These are phyloP conservation scores for Deuterostichococcus epilithicus DNA, from an alignment of 139 green algal genomes.

Conservation along the genomic window DNA sequence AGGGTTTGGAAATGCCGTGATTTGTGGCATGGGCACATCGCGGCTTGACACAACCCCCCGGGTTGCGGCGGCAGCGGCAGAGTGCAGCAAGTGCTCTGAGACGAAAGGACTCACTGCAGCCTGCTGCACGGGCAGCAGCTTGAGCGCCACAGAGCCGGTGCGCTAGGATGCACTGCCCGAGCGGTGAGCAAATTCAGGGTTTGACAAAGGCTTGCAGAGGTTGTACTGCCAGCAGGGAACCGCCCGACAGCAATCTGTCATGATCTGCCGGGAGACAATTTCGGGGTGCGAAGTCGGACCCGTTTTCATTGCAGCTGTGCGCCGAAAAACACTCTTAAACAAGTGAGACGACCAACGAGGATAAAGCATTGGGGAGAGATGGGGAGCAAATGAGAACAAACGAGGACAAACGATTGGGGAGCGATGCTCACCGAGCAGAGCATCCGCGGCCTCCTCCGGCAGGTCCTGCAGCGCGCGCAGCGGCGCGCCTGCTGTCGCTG, in stretches of 20 bases:
- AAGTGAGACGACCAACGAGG: background rate
- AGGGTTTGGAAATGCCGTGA: background rate
- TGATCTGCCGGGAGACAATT: too few species aligned
- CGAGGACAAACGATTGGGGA: background rate
- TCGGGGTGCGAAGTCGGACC: background rate
- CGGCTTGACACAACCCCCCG: background rate
- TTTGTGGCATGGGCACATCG: background rate
- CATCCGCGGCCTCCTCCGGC: constrained; percentile 31
- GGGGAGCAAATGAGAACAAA: background rate
- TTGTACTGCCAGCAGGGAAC: too few species aligned
- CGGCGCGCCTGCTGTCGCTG: background rate
- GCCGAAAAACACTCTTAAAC: background rate
- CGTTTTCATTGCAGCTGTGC: background rate
- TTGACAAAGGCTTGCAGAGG: too few species aligned
- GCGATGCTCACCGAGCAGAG: constrained; percentile 29
- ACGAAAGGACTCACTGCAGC: background rate
- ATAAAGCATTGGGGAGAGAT: background rate
- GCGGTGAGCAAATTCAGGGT: too few species aligned
- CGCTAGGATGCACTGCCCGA: too few species aligned
- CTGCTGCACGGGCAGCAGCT: too few species aligned
- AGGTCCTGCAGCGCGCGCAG: background rate
- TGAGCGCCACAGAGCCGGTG: too few species aligned
- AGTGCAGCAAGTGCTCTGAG: background rate
- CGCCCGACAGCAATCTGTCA: too few species aligned
- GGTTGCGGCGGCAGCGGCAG: background rate